A percentile compares a stretch with the other conserved stretches of the same genome.
These are phyloP conservation scores for Pseudogymnoascus sp. DNA, from an alignment of 2,329 filamentous ascomycete species.

Conservation along the genomic window DNA sequence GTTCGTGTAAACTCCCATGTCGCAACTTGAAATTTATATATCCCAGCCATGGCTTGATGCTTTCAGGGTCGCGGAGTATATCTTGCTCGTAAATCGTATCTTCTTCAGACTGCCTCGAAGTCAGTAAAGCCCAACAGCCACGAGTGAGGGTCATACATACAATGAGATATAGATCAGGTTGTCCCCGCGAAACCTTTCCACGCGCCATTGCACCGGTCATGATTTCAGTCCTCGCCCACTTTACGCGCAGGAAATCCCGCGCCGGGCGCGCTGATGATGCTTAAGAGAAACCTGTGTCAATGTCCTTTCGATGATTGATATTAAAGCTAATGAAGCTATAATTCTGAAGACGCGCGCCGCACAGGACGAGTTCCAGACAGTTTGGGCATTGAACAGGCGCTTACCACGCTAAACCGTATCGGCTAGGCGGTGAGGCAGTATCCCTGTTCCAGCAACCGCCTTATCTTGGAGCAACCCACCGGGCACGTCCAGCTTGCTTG, in stretches of 20 bases:
- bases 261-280: neutral
- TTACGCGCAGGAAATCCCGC: constrained; percentile 1
- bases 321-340: constrained; percentile 7
- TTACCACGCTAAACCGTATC: neutral
- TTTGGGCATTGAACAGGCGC: constrained; percentile 5
- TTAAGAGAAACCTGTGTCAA: neutral
- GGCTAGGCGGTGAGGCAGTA: neutral
- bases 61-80: constrained; percentile 74
- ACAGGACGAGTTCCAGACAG: neutral
- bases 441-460: constrained; percentile 3
- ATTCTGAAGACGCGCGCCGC: neutral
- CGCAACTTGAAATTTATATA: constrained; percentile 88
- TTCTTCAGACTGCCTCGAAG: constrained; percentile 58
- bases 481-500: neutral
- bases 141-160: constrained; percentile 20
- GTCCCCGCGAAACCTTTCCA: constrained; percentile 18
- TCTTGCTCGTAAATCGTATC: constrained; percentile 97
- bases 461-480: constrained; percentile 1
- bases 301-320: neutral
- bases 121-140: constrained; percentile 22
- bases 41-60: constrained; percentile 87
- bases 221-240: neutral
- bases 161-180: constrained; percentile 31
- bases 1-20: constrained; percentile 77
- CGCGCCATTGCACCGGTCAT: neutral